Percentiles rank a stretch among this genome's conserved stretches.
phyloP scores from a whole-genome alignment of 331 rosid genomes.

The Acacia pycnantha region DNA sequence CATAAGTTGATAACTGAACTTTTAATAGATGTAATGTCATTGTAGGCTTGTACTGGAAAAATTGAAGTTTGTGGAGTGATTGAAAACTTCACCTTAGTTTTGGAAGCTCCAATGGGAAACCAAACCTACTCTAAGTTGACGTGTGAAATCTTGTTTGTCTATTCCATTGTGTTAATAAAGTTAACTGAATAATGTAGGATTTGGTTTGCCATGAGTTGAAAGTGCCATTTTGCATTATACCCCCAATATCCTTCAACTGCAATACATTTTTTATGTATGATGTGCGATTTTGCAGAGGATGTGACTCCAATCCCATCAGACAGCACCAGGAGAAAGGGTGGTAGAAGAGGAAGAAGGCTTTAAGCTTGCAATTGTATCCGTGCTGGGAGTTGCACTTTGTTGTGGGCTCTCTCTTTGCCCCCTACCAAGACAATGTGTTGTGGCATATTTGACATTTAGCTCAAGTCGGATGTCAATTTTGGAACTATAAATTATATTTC shows the following conservation, averaged over 20 bases:
- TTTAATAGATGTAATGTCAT: not conserved
- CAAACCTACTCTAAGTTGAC: not conserved
- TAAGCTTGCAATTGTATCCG: conserved; percentile 29
- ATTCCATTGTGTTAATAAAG: not conserved
- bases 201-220: not conserved
- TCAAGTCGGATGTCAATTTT: conserved; percentile 27
- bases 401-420: not conserved
- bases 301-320: conserved; percentile 96
- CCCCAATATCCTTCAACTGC: not conserved
- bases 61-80: not conserved
- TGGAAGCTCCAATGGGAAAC: not conserved
- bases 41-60: not conserved
- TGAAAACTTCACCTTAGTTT: not conserved
- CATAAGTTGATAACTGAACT: not conserved
- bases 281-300: conserved; percentile 64
- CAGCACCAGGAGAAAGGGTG: conserved; percentile 97
- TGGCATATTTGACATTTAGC: conserved; percentile 25
- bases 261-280: not conserved
- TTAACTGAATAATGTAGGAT: not conserved
- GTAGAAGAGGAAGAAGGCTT: conserved; percentile 94
- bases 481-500: conserved; percentile 24
- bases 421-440: conserved; percentile 17
- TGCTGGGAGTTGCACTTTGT: conserved; percentile 15
- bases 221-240: not conserved
- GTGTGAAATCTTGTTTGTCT: not conserved